phyloP scores from a whole-genome alignment of 2,329 filamentous ascomycete species.

The Diaporthe velutina region DNA sequence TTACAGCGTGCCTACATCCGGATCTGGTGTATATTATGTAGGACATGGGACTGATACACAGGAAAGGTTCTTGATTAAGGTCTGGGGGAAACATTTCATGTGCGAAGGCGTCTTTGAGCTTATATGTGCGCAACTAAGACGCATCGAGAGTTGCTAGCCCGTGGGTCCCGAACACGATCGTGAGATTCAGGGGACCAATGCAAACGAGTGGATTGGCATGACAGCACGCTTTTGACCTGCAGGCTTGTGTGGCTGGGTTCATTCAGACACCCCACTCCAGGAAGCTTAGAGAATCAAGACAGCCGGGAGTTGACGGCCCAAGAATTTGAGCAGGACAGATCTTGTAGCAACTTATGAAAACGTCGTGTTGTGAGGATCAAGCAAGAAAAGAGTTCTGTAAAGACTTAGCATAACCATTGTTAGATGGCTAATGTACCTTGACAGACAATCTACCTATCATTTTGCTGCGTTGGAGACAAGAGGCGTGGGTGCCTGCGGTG shows the following conservation, averaged over 20 bases:
- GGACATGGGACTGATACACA: too few relatives aligned
- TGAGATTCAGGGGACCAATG: conserved; percentile 19
- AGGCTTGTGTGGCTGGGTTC: neutral
- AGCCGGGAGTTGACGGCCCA: neutral
- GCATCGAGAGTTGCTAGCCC: neutral
- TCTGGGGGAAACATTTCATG: neutral
- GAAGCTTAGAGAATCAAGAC: neutral
- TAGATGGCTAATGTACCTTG: too few relatives aligned
- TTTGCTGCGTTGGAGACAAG: too few relatives aligned
- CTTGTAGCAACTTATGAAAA: neutral
- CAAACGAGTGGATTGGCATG: neutral
- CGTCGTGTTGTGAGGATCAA: neutral
- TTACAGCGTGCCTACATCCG: neutral
- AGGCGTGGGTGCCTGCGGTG: neutral
- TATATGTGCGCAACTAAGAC: neutral
- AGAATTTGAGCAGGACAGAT: neutral
- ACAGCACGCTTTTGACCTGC: neutral
- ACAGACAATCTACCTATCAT: too few relatives aligned
- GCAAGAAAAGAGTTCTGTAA: neutral
- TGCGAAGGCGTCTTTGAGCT: neutral
- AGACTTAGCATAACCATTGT: neutral
- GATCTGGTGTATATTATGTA: too few relatives aligned
- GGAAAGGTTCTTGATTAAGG: neutral
- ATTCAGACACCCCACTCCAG: neutral
- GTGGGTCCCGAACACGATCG: conserved; percentile 2